These are phyloP conservation scores for Lithocarpus polystachyus DNA, from an alignment of 306 rosid genomes.

Conservation along the genomic window DNA sequence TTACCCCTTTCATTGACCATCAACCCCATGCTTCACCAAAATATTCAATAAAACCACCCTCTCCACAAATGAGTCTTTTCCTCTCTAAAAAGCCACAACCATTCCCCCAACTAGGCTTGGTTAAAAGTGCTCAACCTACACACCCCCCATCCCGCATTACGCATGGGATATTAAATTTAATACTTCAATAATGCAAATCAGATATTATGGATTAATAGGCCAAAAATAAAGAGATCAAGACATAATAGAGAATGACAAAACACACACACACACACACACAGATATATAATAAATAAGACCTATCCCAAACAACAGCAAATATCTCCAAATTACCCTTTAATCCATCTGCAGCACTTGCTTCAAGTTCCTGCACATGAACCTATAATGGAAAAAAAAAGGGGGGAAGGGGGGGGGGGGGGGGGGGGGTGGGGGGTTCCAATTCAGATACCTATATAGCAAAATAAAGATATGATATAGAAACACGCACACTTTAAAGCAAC, in stretches of 20 bases:
- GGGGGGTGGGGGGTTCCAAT: not conserved
- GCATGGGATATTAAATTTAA: not conserved
- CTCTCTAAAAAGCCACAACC: no score
- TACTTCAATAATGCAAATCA: not conserved
- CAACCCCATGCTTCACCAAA: no score
- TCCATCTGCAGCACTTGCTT: slow-evolving; percentile 55
- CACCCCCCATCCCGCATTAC: no score
- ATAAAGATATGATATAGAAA: slow-evolving; percentile 15
- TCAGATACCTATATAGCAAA: slow-evolving; percentile 23
- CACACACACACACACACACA: not conserved
- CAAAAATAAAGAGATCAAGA: not conserved
- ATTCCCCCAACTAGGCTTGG: no score
- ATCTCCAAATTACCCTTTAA: slow-evolving; percentile 53
- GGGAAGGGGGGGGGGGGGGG: no score
- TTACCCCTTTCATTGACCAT: no score
- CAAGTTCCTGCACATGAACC: slow-evolving; percentile 86
- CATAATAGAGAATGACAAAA: slow-evolving; percentile 7
- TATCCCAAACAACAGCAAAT: slow-evolving; percentile 15
- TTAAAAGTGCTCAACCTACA: no score
- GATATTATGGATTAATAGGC: not conserved
- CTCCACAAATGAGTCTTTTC: no score
- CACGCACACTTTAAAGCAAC: slow-evolving; percentile 3
- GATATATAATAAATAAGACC: not conserved
- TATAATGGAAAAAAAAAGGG: slow-evolving; percentile 24
- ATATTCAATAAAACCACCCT: no score